Evolutionary conservation across 371 early-diverging fungal species (phyloP), one percentile per base, ranked within the genome.

Genomic region (Dichotomocladium elegans): DNA sequence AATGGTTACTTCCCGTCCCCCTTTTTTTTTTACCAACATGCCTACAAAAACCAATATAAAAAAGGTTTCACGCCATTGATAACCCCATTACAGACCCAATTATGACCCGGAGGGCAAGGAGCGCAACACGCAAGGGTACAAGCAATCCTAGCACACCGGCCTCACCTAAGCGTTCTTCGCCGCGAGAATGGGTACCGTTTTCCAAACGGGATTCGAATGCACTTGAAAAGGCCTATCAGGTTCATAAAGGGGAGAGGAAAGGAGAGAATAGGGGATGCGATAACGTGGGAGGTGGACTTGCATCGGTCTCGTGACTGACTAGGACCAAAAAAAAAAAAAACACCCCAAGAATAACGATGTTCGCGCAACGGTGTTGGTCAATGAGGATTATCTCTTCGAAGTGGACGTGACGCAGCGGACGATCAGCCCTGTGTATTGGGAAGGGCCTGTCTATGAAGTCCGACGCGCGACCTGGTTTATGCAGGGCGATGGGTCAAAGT

Each of bases 391-490:
- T 55, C 70, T 93, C 28, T 90, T 85, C 57, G 89, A 92, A 66
- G 91, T 88, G 19, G 77, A 91, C 62, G 82, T 92, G 15, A 60
- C 68, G 21, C 81, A 80, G 50, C 68, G 81, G 58, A 86, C 84
- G 47, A 85, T 88, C 27, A 77, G 72, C 47, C 89, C 91, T 2
- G 83, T 92, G 11, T 93, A 90, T 57, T 92, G 94, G 94, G 75
- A 82, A 48, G 93, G 94, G 0, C 82, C 90, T 9, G 75, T 80
- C 3, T 90, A 80, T 61, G 90, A 90, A 49, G 85, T 92, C 8
- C 77, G 90, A 27, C 69, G 94, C 27, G 91, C 90, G 0, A 82
- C 86, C 4, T 94, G 94, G 94, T 94, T 92, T 67, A 66, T 79
- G 49, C 80, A 80, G 60, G 57, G 78, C 0, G 77, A 76, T 60